Percentiles rank a stretch among this genome's conserved stretches.
Conservation (phyloP, 1,284 basidiomycete species). For the Melampsora larici-populina region DNA sequence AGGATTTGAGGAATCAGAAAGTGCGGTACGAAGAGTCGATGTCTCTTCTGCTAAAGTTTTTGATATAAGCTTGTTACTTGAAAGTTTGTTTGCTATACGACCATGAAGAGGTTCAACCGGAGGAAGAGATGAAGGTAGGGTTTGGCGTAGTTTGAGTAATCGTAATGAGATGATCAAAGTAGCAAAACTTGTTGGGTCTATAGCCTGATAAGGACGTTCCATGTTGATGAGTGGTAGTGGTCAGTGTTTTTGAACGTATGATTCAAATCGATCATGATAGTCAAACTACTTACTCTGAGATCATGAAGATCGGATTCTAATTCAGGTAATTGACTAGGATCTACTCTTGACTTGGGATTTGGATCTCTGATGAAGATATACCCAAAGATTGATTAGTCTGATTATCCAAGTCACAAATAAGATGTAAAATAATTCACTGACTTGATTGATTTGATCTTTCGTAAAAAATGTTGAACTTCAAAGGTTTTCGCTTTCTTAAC, state of each 20-base stretch:
- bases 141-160: neutral
- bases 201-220: neutral
- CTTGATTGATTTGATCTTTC: constrained; percentile 20
- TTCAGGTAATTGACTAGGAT: neutral
- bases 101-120: neutral
- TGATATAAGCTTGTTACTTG: neutral
- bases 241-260: neutral
- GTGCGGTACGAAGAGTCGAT: neutral
- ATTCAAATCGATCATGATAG: neutral
- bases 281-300: constrained; percentile 7
- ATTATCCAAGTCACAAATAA: neutral
- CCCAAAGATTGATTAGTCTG: neutral
- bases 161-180: neutral
- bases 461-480: constrained; percentile 30
- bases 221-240: neutral
- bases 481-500: constrained; percentile 23
- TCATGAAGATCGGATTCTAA: constrained; percentile 22
- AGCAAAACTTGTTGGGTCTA: neutral
- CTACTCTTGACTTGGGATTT: neutral
- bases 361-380: neutral
- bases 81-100: neutral
- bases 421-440: neutral
- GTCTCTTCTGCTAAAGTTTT: neutral
- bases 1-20: neutral
- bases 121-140: neutral